Base-by-base conservation (phyloP, 1,139 yeast genomes). In the Protomyces pachydermus region DNA sequence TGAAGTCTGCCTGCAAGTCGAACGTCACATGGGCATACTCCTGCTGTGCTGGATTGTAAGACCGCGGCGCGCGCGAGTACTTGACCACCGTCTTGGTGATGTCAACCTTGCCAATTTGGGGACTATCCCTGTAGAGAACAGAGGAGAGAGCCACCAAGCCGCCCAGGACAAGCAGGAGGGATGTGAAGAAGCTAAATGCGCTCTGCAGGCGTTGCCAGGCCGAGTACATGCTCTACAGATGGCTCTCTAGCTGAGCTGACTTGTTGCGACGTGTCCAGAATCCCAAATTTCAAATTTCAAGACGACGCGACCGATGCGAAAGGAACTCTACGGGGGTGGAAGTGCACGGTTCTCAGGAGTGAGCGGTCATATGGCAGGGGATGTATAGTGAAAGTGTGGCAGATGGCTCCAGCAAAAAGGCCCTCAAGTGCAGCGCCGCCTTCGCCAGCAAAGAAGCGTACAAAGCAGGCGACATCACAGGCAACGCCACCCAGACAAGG, bases 21-120 rank as follows among this genome's bases (percentile, higher is more conserved):
- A 91, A 91, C 18, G 77, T 77, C 54, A 91, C 75, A 71, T 82
- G 83, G 65, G 87, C 81, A 73, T 91, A 91, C 72, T 93, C 97
- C 76, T 89, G 91, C 54, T 91, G 86, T 67, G 82, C 82, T 56
- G 87, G 83, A 67, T 81, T 81, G 2, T 77, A 76, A 1, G 95
- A 84, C 0, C 97, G 97, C 71, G 83, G 88, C 67, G 84, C 82
- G 71, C 88, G 84, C 57, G 93, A 84, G 68, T 80, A 81, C 73
- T 86, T 87, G 54, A 58, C 62, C 51, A 58, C 80, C 69, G 18
- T 70, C 66, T 64, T 73, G 64, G 68, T 34, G n/a, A 65, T 51
- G 51, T 61, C 55, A 8, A 42, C 14, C 12, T 34, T 28, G 28
- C 10, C 25, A 16, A 53, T 54, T 9, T 53, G 3, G 12, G 66